Evolutionary conservation across 129 eudicot genomes (phyloP), one percentile per base, ranked within the genome.

Genomic region (Escallonia rubra): DNA sequence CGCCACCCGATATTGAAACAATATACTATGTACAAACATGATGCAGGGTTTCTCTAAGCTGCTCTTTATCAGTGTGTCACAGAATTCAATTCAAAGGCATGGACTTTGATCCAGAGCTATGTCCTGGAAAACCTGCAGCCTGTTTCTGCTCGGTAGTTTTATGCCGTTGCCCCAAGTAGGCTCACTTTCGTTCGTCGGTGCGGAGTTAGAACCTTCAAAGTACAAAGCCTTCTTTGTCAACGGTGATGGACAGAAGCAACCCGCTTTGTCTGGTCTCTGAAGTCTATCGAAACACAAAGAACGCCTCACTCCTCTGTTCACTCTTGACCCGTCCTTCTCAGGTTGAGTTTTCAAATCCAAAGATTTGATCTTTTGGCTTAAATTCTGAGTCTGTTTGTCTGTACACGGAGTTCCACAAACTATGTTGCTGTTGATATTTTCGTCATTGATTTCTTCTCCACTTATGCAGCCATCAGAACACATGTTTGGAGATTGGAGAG

Each of bases 341-440:
- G 92, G 87, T 50, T 89, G 92, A 55, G 82, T 76, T 58, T 76
- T 74, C 66, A 79, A 8, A 61, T 59, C 77, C 46, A 80, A 47
- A 41, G 85, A 64, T n/a, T 64, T 72, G 50, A 71, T 61, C 65
- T 79, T 75, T 55, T 66, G 52, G 16, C 55, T 39, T 34, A 73
- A 16, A 40, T 59, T 61, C 70, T 72, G 74, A 43, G 43, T 55
- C 53, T 67, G 66, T 8, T 74, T 60, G 56, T 41, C 68, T 11
- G 23, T 67, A 13, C 10, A 45, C 48, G 65, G 75, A 43, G 71
- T 66, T 54, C 67, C 78, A 41, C 45, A 39, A 41, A 74, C 73
- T 10, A 71, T 60, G 66, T 85, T 86, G 67, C 72, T 34, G 65
- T 85, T 70, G 47, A 16, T 56, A 78, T 88, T 87, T 52, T 87